Conservation (phyloP, 306 rosid species). For the Glycyrrhiza uralensis region DNA sequence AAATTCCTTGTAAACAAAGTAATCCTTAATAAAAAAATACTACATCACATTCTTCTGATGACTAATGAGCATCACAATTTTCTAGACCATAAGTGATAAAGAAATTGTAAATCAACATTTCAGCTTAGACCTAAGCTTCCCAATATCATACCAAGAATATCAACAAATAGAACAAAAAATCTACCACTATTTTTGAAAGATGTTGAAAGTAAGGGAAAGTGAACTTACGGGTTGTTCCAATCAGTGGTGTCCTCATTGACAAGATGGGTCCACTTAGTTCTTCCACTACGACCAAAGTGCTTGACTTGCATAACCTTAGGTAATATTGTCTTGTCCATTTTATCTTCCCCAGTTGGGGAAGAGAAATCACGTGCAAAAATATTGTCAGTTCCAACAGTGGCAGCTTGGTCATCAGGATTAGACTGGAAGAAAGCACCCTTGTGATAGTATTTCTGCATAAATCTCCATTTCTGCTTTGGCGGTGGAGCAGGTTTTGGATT, state of each 20-base stretch:
- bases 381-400: constrained; percentile 48
- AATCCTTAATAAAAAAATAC: not conserved
- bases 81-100: not conserved
- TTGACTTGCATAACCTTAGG: constrained; percentile 97
- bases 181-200: not conserved
- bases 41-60: not conserved
- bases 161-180: not conserved
- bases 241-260: constrained; percentile 92
- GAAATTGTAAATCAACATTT: not conserved
- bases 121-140: constrained; percentile 11
- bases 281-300: constrained; percentile 96
- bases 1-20: not conserved
- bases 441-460: constrained; percentile 93
- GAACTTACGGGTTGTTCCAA: constrained; percentile 88
- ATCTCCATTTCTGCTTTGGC: constrained; percentile 75
- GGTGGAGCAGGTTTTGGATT: constrained; percentile 57
- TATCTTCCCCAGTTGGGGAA: constrained; percentile 91
- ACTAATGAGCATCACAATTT: not conserved
- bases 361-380: constrained; percentile 82
- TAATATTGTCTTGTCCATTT: constrained; percentile 84
- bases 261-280: constrained; percentile 95
- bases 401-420: constrained; percentile 46
- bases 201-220: not conserved
- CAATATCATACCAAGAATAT: not conserved
- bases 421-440: constrained; percentile 89